These are phyloP conservation scores for Gastrodia elata DNA, from an alignment of 106 monocot genomes.

Conservation along the genomic window DNA sequence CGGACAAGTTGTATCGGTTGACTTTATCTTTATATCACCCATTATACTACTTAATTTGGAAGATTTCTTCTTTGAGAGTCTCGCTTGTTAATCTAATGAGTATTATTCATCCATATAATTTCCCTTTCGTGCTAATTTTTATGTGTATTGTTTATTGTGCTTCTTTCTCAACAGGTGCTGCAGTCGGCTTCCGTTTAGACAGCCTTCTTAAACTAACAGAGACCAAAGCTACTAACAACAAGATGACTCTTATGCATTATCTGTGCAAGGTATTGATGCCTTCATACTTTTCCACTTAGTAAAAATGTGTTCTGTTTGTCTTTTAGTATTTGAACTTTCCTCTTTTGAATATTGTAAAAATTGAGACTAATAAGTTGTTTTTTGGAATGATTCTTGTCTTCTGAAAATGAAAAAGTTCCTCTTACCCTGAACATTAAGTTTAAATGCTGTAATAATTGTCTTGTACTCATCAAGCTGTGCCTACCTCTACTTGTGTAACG, in stretches of 20 bases:
- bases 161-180: constrained; percentile 2
- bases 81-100: neutral
- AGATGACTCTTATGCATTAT: constrained; percentile 12
- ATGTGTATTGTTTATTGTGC: constrained; percentile 1
- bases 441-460: too few relatives aligned
- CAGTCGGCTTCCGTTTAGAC: constrained; percentile 11
- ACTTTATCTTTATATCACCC: too few relatives aligned
- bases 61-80: neutral
- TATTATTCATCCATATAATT: neutral
- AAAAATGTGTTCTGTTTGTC: neutral
- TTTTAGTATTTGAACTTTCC: neutral
- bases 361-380: neutral
- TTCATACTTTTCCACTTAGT: neutral
- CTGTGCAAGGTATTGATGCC: constrained; percentile 10
- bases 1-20: too few relatives aligned
- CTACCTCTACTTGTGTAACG: too few relatives aligned
- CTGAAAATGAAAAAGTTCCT: neutral
- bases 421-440: neutral
- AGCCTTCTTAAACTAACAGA: constrained; percentile 10
- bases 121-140: neutral
- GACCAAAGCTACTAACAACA: constrained; percentile 6
- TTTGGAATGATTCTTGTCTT: neutral
- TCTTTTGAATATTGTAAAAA: neutral
- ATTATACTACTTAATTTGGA: too few relatives aligned
- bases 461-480: too few relatives aligned